Conservation (phyloP, 208 protist species). For the Trichomonas vaginalis region DNA sequence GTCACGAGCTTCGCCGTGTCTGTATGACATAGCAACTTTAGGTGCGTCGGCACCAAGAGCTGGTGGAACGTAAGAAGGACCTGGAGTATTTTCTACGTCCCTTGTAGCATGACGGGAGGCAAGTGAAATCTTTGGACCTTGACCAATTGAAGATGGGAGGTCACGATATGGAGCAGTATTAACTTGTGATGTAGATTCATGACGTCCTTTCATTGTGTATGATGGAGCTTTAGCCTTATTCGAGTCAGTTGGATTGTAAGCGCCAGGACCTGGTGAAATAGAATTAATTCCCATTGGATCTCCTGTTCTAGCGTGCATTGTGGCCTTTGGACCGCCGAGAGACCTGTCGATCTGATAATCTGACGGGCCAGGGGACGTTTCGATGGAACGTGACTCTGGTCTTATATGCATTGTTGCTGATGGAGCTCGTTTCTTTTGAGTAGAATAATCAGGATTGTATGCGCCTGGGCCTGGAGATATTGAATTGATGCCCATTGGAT, state of each 20-base stretch:
- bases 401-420: neutral
- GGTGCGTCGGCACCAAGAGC: neutral
- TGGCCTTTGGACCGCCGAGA: no score
- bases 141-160: neutral
- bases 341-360: no score
- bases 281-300: no score
- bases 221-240: neutral
- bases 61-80: neutral
- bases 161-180: neutral
- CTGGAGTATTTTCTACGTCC: neutral
- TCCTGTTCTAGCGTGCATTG: no score
- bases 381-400: neutral
- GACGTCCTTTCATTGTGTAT: no score
- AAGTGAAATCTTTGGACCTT: neutral
- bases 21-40: neutral
- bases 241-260: neutral
- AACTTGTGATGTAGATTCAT: neutral
- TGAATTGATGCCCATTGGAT: no score
- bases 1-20: neutral
- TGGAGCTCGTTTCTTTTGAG: neutral
- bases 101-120: neutral
- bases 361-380: neutral
- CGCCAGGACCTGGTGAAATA: no score
- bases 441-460: neutral
- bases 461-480: neutral